Conservation (phyloP, 1,284 basidiomycete species). For the Apiotrichum veenhuisii region DNA sequence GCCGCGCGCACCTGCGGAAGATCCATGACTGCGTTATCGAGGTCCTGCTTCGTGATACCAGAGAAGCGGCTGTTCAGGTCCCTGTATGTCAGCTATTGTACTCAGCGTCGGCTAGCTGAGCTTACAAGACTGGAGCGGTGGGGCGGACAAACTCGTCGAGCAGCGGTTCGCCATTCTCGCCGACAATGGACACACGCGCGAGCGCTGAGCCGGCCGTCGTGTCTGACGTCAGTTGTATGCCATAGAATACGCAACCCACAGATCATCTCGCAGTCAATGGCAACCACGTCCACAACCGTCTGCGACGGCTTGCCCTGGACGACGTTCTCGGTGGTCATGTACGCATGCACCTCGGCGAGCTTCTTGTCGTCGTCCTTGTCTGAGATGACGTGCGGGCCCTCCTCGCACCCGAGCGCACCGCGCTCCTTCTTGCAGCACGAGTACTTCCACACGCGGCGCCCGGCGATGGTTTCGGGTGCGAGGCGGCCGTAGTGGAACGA, state of each 20-base stretch:
- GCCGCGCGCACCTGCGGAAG: constrained; percentile 64
- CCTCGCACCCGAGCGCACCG: constrained; percentile 40
- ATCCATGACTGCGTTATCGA: constrained; percentile 60
- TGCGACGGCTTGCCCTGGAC: constrained; percentile 3
- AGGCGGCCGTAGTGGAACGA: constrained; percentile 73
- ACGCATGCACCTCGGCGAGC: constrained; percentile 70
- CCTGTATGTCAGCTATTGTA: constrained; percentile 49
- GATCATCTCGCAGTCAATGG: constrained; percentile 86
- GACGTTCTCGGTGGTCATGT: constrained; percentile 55
- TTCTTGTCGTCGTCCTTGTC: constrained; percentile 57
- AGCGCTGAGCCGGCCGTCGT: constrained; percentile 82
- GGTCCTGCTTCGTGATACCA: constrained; percentile 65
- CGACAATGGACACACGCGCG: constrained; percentile 80
- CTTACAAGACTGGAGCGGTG: constrained; percentile 73
- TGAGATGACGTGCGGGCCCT: constrained; percentile 36
- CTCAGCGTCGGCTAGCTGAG: constrained; percentile 15
- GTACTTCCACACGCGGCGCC: constrained; percentile 43
- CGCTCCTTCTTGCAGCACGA: constrained; percentile 58
- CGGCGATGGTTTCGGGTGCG: constrained; percentile 39
- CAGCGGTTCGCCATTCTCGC: constrained; percentile 65
- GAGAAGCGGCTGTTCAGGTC: constrained; percentile 86
- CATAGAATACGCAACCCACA: constrained; percentile 45
- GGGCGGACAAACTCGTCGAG: constrained; percentile 79
- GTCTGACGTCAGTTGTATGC: constrained; percentile 42
- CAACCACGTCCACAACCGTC: constrained; percentile 60